Base-by-base conservation (phyloP, 192 early-diverging fungal species). In the Rhizophagus sp. region DNA sequence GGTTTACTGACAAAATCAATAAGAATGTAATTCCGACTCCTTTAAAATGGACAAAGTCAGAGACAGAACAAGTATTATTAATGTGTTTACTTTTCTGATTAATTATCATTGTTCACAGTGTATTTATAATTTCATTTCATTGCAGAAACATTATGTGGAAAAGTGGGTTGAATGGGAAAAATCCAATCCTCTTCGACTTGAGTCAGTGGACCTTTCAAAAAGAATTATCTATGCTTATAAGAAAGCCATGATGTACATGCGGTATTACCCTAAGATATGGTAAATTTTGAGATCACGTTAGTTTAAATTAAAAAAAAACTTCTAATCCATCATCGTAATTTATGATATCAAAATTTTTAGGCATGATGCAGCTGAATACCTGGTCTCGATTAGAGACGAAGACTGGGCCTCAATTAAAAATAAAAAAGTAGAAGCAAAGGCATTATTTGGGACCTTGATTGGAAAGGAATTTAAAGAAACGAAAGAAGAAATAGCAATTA, bases 201-300 rank as follows among this genome's bases (percentile, higher is more conserved):
- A 93, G 57, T 62, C 75, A 0, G 74, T 83, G 0, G 80, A 78
- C 5, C 73, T 97, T 22, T 83, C 89, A 10, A 85, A 89, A 50
- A 89, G 97, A 15, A 92, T 98, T 0, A 83, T 90, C 2, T 96
- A 93, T 85, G 94, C 93, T 0, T 99, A 97, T 82, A 93, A 93
- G 77, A 94, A 94, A 74, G 93, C 95, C 9, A 89, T 97, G 72
- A 85, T 96, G 82, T 92, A 88, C 50, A 87, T 98, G 79, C 83
- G 96, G 65, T 92, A 92, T 70, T 98, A 93, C 76, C 96, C 97
- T 0, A 95, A 98, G 81, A 83, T 98, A 17, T 97, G 96, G 97
- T 93, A 88, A 79, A 15, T 25, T 50, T 4, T 79, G 57, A n/a
- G 22, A 24, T 33, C 39, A 41, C 5, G 5, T 8, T 41, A 7